Base-by-base conservation (phyloP, 305 asterid species). In the Plantago rigida region DNA sequence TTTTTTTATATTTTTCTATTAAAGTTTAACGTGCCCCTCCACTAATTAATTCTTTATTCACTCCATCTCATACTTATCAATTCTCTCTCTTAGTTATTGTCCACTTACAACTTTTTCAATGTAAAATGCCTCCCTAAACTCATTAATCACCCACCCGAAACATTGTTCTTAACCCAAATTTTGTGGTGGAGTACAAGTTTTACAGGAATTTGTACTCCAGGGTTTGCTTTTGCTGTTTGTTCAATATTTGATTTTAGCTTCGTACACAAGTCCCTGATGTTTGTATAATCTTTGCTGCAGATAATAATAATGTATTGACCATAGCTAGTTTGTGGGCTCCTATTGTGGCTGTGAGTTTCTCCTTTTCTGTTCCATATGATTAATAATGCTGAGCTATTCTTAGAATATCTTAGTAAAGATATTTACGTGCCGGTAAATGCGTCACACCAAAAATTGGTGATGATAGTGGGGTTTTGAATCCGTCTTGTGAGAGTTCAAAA, bases 311-410 rank as follows among this genome's bases (percentile, higher is more conserved):
- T 70, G 83, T 74, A 52, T 71, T 86, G 75, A 79, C 96, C 7
- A 46, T 91, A 34, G 93, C 74, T 69, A 84, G 95, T 77, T 69
- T 91, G 71, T 91, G 98, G 98, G 93, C 93, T 44, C 98, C 98
- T 26, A 94, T 91, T 79, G 77, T 92, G 56, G 95, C 96, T 78
- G 97, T 92, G 77, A 86, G 99, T 86, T 71, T 72, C 47, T 36
- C 44, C 46, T 44, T 64, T 52, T 53, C 63, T 52, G 48, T 75
- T 41, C 51, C 28, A 14, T 47, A 14, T 58, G 31, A 34, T 13
- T 14, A 44, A 28, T 13, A 9, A 2, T 41, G 13, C 13, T 3
- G 17, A 15, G 13, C 10, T 58, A 13, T 13, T 44, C 12, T 41
- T 10, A 0, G 10, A 41, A 11, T 41, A 41, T 41, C 9, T 41